Evolutionary conservation across 192 early-diverging fungal genomes (phyloP).

Genomic region (Dispira parvispora): DNA sequence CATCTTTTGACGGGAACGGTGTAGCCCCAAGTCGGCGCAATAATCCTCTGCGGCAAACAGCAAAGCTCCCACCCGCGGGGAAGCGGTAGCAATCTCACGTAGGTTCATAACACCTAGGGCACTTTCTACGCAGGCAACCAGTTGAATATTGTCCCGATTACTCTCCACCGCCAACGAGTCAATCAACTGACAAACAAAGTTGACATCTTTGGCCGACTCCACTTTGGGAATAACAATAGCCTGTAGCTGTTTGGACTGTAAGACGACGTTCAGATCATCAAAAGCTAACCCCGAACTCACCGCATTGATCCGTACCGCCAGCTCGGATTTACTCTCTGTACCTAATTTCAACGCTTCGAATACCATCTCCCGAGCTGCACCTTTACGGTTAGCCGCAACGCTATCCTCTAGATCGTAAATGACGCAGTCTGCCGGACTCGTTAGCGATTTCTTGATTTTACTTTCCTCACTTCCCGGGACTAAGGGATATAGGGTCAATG

Average conservation of each 20-base stretch:
- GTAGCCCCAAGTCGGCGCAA: slow-evolving; percentile 72
- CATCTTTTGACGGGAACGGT: slow-evolving; percentile 45
- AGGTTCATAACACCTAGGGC: slow-evolving; percentile 75
- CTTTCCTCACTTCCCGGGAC: slow-evolving; percentile 78
- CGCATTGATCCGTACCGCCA: slow-evolving; percentile 81
- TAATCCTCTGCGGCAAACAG: slow-evolving; percentile 93
- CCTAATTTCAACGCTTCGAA: slow-evolving; percentile 42
- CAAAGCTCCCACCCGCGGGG: slow-evolving; percentile 64
- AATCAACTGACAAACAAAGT: background rate
- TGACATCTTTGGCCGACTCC: slow-evolving; percentile 52
- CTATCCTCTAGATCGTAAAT: slow-evolving; percentile 91
- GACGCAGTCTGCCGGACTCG: slow-evolving; percentile 54
- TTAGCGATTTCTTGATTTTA: slow-evolving; percentile 63
- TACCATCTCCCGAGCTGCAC: slow-evolving; percentile 52
- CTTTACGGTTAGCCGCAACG: slow-evolving; percentile 68
- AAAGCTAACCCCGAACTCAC: slow-evolving; percentile 58
- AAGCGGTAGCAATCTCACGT: slow-evolving; percentile 59
- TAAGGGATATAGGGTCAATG: slow-evolving; percentile 11
- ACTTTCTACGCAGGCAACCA: slow-evolving; percentile 84
- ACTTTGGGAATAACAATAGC: slow-evolving; percentile 84
- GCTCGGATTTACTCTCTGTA: slow-evolving; percentile 30
- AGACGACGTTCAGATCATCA: slow-evolving; percentile 63
- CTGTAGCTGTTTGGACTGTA: slow-evolving; percentile 43
- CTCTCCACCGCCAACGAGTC: background rate
- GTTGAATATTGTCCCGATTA: slow-evolving; percentile 43